phyloP scores from a whole-genome alignment of 139 green algal species.

The Coccomyxa sp. region DNA sequence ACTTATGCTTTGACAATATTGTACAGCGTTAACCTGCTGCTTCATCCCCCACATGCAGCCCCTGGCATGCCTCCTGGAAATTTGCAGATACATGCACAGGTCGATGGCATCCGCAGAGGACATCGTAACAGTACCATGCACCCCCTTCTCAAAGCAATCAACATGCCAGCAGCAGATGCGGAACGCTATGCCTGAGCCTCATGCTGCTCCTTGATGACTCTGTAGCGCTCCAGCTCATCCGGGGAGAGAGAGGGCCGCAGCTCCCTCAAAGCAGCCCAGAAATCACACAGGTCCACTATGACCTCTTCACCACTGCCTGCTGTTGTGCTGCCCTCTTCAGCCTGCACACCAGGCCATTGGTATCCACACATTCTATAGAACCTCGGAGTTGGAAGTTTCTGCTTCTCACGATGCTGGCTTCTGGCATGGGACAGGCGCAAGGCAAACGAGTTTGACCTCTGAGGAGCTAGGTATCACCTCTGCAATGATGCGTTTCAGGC shows the following conservation, averaged over 20 bases:
- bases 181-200: background rate
- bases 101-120: too few relatives aligned
- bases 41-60: too few relatives aligned
- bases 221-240: slow-evolving; percentile 77
- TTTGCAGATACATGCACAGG: too few relatives aligned
- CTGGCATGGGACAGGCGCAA: too few relatives aligned
- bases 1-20: too few relatives aligned
- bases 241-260: slow-evolving; percentile 76
- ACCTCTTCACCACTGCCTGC: slow-evolving; percentile 22
- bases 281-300: slow-evolving; percentile 60
- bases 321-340: background rate
- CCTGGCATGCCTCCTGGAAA: too few relatives aligned
- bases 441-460: too few relatives aligned
- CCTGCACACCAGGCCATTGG: background rate
- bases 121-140: too few relatives aligned
- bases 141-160: too few relatives aligned
- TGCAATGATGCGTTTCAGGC: slow-evolving; percentile 48
- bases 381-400: background rate
- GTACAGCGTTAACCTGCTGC: too few relatives aligned
- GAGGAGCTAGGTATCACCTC: too few relatives aligned
- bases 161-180: background rate
- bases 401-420: background rate
- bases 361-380: background rate
- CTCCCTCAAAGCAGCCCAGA: slow-evolving; percentile 45
- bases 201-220: slow-evolving; percentile 67